phyloP scores from a whole-genome alignment of 345 rosid genomes.

The Aquilaria yunnanensis region DNA sequence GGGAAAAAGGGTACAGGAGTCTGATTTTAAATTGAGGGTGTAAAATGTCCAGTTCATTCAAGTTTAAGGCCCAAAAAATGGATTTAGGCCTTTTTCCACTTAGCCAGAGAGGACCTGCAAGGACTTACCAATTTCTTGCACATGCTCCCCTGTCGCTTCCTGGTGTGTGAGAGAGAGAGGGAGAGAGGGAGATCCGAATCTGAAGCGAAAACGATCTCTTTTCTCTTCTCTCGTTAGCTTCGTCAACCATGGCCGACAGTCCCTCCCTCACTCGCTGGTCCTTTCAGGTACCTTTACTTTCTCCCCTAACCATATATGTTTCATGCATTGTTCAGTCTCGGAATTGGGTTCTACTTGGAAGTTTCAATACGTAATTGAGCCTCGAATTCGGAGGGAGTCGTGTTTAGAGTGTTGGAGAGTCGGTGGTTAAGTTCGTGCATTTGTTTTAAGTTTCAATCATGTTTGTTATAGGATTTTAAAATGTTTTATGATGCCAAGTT shows the following conservation, averaged over 20 bases:
- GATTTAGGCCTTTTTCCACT: too few relatives aligned
- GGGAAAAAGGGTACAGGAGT: too few relatives aligned
- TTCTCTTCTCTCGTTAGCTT: constrained; percentile 16
- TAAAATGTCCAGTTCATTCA: too few relatives aligned
- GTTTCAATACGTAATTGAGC: too few relatives aligned
- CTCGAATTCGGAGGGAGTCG: neutral
- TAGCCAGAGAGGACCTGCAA: too few relatives aligned
- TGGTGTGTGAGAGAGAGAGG: neutral
- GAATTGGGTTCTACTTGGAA: too few relatives aligned
- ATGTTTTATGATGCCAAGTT: constrained; percentile 77
- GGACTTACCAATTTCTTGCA: too few relatives aligned
- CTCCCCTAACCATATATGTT: neutral
- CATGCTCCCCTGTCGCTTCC: too few relatives aligned
- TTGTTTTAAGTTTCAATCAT: constrained; percentile 28
- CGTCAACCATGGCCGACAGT: constrained; percentile 53
- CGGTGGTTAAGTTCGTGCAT: constrained; percentile 15
- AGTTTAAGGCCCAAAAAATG: too few relatives aligned
- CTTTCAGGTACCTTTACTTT: constrained; percentile 49
- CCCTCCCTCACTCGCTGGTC: constrained; percentile 82
- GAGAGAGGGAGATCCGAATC: constrained; percentile 6
- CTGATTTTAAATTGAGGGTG: too few relatives aligned
- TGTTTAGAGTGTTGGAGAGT: constrained; percentile 3
- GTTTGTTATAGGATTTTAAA: constrained; percentile 62
- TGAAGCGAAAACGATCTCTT: constrained; percentile 4
- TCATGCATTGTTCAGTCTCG: too few relatives aligned